phyloP scores from a whole-genome alignment of 1,284 basidiomycete species.

The Ustilago crameri region DNA sequence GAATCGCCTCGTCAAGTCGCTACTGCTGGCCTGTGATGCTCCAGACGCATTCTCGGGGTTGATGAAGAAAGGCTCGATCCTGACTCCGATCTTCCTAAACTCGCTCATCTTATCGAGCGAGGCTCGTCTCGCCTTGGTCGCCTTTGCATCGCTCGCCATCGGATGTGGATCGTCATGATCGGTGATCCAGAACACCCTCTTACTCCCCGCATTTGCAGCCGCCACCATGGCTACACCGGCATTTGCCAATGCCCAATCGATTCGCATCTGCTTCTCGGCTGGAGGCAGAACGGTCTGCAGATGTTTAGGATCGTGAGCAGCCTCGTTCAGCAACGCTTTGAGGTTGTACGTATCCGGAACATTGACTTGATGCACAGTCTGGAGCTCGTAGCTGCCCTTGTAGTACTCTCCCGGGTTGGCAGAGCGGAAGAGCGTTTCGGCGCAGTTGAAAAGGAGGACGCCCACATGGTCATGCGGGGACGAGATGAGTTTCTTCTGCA shows the following conservation, averaged over 20 bases:
- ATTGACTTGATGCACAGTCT: slow-evolving; percentile 80
- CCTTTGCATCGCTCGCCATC: slow-evolving; percentile 69
- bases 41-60: slow-evolving; percentile 74
- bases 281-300: slow-evolving; percentile 60
- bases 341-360: slow-evolving; percentile 73
- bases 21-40: slow-evolving; percentile 12
- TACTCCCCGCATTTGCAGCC: slow-evolving; percentile 84
- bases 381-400: slow-evolving; percentile 79
- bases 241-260: slow-evolving; percentile 75
- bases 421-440: slow-evolving; percentile 68
- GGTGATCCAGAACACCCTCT: slow-evolving; percentile 91
- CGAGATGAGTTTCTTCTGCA: slow-evolving; percentile 87
- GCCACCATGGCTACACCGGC: slow-evolving; percentile 70
- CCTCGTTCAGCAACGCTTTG: slow-evolving; percentile 72
- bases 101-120: slow-evolving; percentile 71
- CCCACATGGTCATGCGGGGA: slow-evolving; percentile 89
- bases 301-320: slow-evolving; percentile 61
- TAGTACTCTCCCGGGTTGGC: slow-evolving; percentile 71
- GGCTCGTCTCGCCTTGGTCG: slow-evolving; percentile 37
- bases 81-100: slow-evolving; percentile 81
- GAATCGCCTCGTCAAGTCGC: slow-evolving; percentile 73
- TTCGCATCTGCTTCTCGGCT: slow-evolving; percentile 71
- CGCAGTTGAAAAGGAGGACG: slow-evolving; percentile 90
- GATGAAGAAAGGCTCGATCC: slow-evolving; percentile 92
- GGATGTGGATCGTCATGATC: slow-evolving; percentile 80